These are phyloP conservation scores for Aspergillus sclerotiicarbonarius DNA, from an alignment of 495 filamentous ascomycete genomes.

Conservation along the genomic window DNA sequence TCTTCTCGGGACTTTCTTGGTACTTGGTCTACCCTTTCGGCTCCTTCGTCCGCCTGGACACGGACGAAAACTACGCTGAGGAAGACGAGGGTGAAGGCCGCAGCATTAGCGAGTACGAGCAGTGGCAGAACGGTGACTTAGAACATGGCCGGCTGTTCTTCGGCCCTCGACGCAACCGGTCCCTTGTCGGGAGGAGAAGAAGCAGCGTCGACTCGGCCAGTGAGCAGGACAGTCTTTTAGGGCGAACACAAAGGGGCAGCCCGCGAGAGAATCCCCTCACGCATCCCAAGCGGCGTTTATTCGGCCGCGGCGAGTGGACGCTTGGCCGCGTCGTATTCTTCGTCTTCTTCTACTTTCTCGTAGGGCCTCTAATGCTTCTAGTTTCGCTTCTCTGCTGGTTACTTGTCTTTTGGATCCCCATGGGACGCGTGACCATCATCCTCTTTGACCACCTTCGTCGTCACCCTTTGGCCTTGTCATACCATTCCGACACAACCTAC, in stretches of 20 bases:
- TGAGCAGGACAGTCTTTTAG: conserved; percentile 88
- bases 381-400: conserved; percentile 92
- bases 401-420: conserved; percentile 95
- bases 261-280: conserved; percentile 47
- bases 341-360: conserved; percentile 89
- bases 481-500: conserved; percentile 80
- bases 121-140: conserved; percentile 96
- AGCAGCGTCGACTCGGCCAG: conserved; percentile 84
- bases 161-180: conserved; percentile 73
- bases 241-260: conserved; percentile 56
- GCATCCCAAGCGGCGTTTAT: conserved; percentile 81
- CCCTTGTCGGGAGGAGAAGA: conserved; percentile 84
- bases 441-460: conserved; percentile 89
- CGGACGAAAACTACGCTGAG: conserved; percentile 90
- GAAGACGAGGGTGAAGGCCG: conserved; percentile 99
- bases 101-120: conserved; percentile 98
- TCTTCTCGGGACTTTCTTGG: conserved; percentile 77
- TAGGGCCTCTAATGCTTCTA: conserved; percentile 83
- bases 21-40: conserved; percentile 97
- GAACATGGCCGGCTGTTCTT: conserved; percentile 96
- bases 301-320: conserved; percentile 95
- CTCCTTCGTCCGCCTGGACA: conserved; percentile 87
- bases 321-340: conserved; percentile 94
- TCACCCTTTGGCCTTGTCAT: conserved; percentile 88
- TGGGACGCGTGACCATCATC: conserved; percentile 92